These are phyloP conservation scores for Pythium dissimile DNA, from an alignment of 352 stramenopile genomes.

Conservation along the genomic window DNA sequence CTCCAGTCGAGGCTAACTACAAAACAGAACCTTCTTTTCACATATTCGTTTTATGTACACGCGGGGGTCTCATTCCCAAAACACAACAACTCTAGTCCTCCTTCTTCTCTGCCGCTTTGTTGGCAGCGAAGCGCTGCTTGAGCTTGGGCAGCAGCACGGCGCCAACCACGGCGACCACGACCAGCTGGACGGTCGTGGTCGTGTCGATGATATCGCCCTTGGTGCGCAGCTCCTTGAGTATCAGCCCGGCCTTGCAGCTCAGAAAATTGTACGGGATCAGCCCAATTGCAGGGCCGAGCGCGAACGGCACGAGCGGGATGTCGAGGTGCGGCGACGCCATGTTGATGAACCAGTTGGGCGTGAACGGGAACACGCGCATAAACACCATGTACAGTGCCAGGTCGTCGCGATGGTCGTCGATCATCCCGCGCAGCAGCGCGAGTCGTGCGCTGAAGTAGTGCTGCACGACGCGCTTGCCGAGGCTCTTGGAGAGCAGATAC, in stretches of 20 bases:
- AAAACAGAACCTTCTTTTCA: neutral
- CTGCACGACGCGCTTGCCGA: conserved; percentile 50
- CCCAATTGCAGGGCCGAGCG: conserved; percentile 55
- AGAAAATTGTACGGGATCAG: conserved; percentile 85
- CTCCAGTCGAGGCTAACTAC: conserved; percentile 11
- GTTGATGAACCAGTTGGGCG: conserved; percentile 87
- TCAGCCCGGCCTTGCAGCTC: conserved; percentile 76
- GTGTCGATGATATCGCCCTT: conserved; percentile 79
- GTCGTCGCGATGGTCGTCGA: conserved; percentile 69
- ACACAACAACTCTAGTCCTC: conserved; percentile 9
- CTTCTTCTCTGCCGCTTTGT: conserved; percentile 28
- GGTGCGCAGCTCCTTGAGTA: conserved; percentile 64
- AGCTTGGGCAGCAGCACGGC: conserved; percentile 54
- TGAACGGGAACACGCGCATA: conserved; percentile 79
- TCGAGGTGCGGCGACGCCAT: conserved; percentile 70
- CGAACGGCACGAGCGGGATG: conserved; percentile 63
- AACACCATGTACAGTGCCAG: conserved; percentile 84
- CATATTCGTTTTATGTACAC: too few relatives aligned
- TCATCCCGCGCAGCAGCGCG: conserved; percentile 40
- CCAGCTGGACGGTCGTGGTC: conserved; percentile 65
- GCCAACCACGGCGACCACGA: conserved; percentile 61
- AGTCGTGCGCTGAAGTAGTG: conserved; percentile 54
- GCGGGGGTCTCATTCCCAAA: too few relatives aligned
- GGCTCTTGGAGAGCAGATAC: conserved; percentile 60
- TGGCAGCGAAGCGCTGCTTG: conserved; percentile 56